Conservation (phyloP, 192 early-diverging fungal genomes). For the Coemansia guatemalensis region DNA sequence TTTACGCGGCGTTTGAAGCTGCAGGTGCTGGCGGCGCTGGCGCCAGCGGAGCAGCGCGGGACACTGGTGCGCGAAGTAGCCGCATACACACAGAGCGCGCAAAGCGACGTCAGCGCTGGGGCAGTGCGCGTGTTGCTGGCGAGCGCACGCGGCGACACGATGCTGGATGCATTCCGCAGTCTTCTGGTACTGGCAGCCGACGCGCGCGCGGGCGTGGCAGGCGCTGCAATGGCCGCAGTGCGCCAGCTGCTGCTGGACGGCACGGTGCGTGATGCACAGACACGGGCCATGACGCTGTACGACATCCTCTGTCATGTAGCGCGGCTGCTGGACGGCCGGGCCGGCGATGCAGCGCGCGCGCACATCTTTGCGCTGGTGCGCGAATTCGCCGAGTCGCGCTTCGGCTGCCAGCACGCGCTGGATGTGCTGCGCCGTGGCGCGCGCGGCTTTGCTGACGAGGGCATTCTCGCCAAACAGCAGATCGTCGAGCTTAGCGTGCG, state of each 20-base stretch:
- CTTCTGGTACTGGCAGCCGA: slow-evolving; percentile 33
- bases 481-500: slow-evolving; percentile 73
- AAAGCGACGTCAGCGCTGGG: slow-evolving; percentile 28
- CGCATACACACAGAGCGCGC: slow-evolving; percentile 33
- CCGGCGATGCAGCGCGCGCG: slow-evolving; percentile 65
- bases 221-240: slow-evolving; percentile 32
- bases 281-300: slow-evolving; percentile 41
- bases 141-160: slow-evolving; percentile 42
- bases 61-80: slow-evolving; percentile 74
- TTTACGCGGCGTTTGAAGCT: slow-evolving; percentile 83
- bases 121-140: slow-evolving; percentile 33
- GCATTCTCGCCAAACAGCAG: slow-evolving; percentile 74
- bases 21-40: slow-evolving; percentile 75
- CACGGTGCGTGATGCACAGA: slow-evolving; percentile 38
- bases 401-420: slow-evolving; percentile 64
- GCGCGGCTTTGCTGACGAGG: slow-evolving; percentile 58
- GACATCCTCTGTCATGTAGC: slow-evolving; percentile 45
- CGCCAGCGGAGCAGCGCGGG: slow-evolving; percentile 60
- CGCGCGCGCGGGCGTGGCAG: slow-evolving; percentile 20
- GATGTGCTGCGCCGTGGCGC: slow-evolving; percentile 80
- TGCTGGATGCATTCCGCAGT: slow-evolving; percentile 48
- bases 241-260: slow-evolving; percentile 40
- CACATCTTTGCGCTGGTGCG: slow-evolving; percentile 86
- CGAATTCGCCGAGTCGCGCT: slow-evolving; percentile 64
- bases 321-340: slow-evolving; percentile 17